These are phyloP conservation scores for Rhizoclosmatium globosum DNA, from an alignment of 192 early-diverging fungal genomes.

Conservation along the genomic window DNA sequence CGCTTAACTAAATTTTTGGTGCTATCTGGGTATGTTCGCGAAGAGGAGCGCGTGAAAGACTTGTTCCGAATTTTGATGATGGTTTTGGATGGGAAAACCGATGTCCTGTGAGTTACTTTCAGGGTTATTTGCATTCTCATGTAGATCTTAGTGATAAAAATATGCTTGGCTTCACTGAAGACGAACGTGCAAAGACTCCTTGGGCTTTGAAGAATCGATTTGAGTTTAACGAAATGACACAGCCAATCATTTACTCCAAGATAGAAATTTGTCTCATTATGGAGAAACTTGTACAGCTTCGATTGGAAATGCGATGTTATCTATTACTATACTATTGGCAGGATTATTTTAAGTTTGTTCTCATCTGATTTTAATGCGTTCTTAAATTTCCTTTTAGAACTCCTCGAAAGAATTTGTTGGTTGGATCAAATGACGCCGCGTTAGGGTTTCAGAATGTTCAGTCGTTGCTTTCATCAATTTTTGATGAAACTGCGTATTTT, in stretches of 20 bases:
- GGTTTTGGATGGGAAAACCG: constrained; percentile 38
- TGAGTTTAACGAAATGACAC: constrained; percentile 34
- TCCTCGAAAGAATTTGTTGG: neutral
- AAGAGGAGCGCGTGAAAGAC: constrained; percentile 11
- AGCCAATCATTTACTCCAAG: constrained; percentile 39
- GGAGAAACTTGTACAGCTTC: constrained; percentile 35
- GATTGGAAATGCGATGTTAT: constrained; percentile 38
- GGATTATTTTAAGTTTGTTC: constrained; percentile 23
- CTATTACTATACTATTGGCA: constrained; percentile 35
- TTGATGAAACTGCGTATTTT: constrained; percentile 40
- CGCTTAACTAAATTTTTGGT: constrained; percentile 32
- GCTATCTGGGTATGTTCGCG: constrained; percentile 22
- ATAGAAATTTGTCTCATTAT: constrained; percentile 45
- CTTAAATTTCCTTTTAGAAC: neutral
- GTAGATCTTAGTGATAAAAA: constrained; percentile 11
- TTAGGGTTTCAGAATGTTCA: constrained; percentile 24
- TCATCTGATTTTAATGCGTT: neutral
- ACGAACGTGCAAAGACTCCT: constrained; percentile 2
- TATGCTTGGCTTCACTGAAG: neutral
- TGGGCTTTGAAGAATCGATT: constrained; percentile 30
- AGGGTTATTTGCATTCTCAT: neutral
- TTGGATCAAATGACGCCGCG: neutral
- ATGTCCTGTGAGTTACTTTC: constrained; percentile 10
- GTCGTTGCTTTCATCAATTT: constrained; percentile 22
- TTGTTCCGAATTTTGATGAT: constrained; percentile 31